These are phyloP conservation scores for Juncus effusus DNA, from an alignment of 176 grass and related monocot species.

Conservation along the genomic window DNA sequence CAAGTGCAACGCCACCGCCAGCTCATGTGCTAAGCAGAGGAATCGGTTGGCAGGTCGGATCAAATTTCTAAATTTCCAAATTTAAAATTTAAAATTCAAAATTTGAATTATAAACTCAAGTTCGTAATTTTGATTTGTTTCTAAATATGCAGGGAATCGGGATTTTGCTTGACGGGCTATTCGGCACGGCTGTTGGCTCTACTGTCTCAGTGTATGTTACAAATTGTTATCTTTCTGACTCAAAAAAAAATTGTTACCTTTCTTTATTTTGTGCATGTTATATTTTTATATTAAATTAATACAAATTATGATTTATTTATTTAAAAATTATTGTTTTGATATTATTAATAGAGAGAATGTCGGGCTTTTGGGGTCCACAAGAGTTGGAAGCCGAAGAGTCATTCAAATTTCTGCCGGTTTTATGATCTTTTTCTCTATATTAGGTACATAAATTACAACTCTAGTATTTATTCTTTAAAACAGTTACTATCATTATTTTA, in stretches of 20 bases:
- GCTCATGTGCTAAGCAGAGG: slow-evolving; percentile 90
- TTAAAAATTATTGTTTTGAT: not conserved
- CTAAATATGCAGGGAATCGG: slow-evolving; percentile 63
- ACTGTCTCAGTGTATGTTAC: slow-evolving; percentile 85
- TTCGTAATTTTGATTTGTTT: not conserved
- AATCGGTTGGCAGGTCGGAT: slow-evolving; percentile 84
- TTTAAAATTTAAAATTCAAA: slow-evolving; percentile 10
- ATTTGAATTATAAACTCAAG: slow-evolving; percentile 21
- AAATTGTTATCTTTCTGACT: not conserved
- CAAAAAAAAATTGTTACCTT: not conserved
- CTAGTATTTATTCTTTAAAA: not conserved
- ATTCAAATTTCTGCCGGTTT: slow-evolving; percentile 94
- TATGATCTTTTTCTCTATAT: slow-evolving; percentile 98
- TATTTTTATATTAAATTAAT: not conserved
- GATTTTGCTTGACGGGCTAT: slow-evolving; percentile 72
- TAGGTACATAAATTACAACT: slow-evolving; percentile 40
- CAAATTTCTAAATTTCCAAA: not conserved
- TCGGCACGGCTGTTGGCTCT: slow-evolving; percentile 78
- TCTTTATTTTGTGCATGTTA: too few relatives aligned
- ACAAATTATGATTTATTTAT: not conserved
- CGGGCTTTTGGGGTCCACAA: slow-evolving; percentile 74
- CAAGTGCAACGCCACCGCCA: slow-evolving; percentile 92
- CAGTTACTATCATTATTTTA: not conserved
- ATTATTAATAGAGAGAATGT: slow-evolving; percentile 79
- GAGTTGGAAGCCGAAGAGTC: slow-evolving; percentile 85